Evolutionary conservation across 2,329 filamentous ascomycete species (phyloP).

Genomic region (Penicillium paneum): DNA sequence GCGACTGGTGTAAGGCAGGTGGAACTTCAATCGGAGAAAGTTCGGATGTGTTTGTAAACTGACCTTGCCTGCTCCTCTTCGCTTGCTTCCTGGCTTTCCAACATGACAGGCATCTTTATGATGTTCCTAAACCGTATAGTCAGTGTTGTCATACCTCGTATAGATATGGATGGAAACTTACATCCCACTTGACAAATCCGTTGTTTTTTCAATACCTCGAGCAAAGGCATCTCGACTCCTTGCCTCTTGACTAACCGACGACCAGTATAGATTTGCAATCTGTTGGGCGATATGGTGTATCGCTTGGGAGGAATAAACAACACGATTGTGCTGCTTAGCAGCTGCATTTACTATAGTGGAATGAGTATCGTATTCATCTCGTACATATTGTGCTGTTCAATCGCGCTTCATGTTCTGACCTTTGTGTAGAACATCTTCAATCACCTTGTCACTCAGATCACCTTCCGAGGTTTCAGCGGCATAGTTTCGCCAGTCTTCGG

Average conservation of each 20-base stretch:
- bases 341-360: slow-evolving; percentile 48
- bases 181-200: slow-evolving; percentile 41
- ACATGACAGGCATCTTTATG: slow-evolving; percentile 36
- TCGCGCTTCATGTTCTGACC: slow-evolving; percentile 30
- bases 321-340: slow-evolving; percentile 52
- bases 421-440: slow-evolving; percentile 52
- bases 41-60: slow-evolving; percentile 8
- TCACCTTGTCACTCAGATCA: slow-evolving; percentile 47
- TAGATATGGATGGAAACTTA: slow-evolving; percentile 18
- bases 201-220: slow-evolving; percentile 36
- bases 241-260: slow-evolving; percentile 42
- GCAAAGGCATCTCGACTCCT: slow-evolving; percentile 22
- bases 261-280: slow-evolving; percentile 55
- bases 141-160: neutral
- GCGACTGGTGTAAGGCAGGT: slow-evolving; percentile 24
- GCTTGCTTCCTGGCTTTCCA: slow-evolving; percentile 30
- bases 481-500: slow-evolving; percentile 48
- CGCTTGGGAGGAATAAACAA: slow-evolving; percentile 54
- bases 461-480: slow-evolving; percentile 42
- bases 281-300: slow-evolving; percentile 56
- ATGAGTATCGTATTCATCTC: slow-evolving; percentile 1
- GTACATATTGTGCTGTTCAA: neutral
- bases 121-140: slow-evolving; percentile 34
- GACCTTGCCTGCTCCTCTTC: slow-evolving; percentile 36
- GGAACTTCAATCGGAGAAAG: slow-evolving; percentile 16